Percentiles rank a stretch among this genome's conserved stretches.
These are phyloP conservation scores for Fusarium aywerte DNA, from an alignment of 2,329 filamentous ascomycete genomes.

Conservation along the genomic window DNA sequence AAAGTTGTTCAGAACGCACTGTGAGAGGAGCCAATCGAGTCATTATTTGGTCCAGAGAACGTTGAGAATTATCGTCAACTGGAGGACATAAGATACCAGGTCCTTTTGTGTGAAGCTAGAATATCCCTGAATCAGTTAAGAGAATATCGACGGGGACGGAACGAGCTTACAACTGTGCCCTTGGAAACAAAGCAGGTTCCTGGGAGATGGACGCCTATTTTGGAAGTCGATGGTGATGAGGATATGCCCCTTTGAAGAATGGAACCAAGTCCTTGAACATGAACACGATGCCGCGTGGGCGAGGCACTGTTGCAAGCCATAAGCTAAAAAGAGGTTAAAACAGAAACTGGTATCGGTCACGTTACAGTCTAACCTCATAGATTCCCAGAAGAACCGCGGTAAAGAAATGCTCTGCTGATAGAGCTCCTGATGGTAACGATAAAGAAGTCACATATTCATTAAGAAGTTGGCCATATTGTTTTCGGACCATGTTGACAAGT, in stretches of 20 bases:
- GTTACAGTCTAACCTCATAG: neutral
- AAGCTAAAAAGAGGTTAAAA: neutral
- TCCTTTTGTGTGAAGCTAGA: neutral
- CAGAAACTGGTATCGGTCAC: rapidly evolving
- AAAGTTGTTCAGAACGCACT: neutral
- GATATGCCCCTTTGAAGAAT: slow-evolving; percentile 2
- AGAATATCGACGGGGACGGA: no score
- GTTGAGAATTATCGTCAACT: neutral
- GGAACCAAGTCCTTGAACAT: neutral
- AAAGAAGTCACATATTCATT: neutral
- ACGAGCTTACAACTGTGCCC: neutral
- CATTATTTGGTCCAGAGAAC: slow-evolving; percentile 15
- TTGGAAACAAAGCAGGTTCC: slow-evolving; percentile 10
- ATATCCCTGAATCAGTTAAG: neutral
- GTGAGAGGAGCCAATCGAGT: slow-evolving; percentile 8
- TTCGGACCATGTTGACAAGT: neutral
- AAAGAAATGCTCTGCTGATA: slow-evolving; percentile 9
- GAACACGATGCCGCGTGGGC: neutral
- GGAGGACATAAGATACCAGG: slow-evolving; percentile 12
- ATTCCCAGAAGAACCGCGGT: slow-evolving; percentile 3
- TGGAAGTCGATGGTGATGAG: neutral
- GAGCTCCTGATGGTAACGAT: neutral
- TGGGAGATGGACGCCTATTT: slow-evolving; percentile 3
- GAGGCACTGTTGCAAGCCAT: slow-evolving; percentile 3
- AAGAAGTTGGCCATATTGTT: slow-evolving; percentile 9